These are phyloP conservation scores for Candida michaelii DNA, from an alignment of 805 yeast genomes.

Conservation along the genomic window DNA sequence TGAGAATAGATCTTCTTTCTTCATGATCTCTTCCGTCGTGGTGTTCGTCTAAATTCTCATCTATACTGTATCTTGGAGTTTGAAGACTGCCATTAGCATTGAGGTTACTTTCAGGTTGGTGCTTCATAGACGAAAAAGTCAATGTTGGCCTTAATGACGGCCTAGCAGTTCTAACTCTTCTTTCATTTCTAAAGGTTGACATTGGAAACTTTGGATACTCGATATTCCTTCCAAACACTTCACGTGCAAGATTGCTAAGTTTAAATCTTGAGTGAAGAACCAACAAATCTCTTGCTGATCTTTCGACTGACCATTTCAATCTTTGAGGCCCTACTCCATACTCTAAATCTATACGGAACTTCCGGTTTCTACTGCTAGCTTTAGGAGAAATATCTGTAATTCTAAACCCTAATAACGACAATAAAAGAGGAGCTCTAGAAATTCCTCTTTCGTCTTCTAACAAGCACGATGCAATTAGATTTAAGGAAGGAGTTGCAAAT, in stretches of 20 bases:
- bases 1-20: conserved; percentile 7
- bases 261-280: conserved; percentile 68
- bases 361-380: conserved; percentile 39
- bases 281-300: conserved; percentile 70
- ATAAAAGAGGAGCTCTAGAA: conserved; percentile 77
- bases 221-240: conserved; percentile 33
- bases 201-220: conserved; percentile 47
- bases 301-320: conserved; percentile 76
- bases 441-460: conserved; percentile 73
- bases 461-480: conserved; percentile 72
- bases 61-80: conserved; percentile 1
- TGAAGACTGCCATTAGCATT: too few relatives aligned
- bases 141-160: neutral
- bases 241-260: conserved; percentile 39
- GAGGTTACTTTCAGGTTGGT: neutral
- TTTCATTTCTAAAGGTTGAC: conserved; percentile 31
- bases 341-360: conserved; percentile 71
- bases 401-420: conserved; percentile 68
- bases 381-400: conserved; percentile 51
- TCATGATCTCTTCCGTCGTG: neutral
- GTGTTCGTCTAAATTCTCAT: neutral
- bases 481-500: conserved; percentile 71
- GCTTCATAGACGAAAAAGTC: conserved; percentile 1
- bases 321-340: conserved; percentile 85
- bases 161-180: neutral